phyloP scores from a whole-genome alignment of 2,329 filamentous ascomycete species.

The Madurella fahalii region DNA sequence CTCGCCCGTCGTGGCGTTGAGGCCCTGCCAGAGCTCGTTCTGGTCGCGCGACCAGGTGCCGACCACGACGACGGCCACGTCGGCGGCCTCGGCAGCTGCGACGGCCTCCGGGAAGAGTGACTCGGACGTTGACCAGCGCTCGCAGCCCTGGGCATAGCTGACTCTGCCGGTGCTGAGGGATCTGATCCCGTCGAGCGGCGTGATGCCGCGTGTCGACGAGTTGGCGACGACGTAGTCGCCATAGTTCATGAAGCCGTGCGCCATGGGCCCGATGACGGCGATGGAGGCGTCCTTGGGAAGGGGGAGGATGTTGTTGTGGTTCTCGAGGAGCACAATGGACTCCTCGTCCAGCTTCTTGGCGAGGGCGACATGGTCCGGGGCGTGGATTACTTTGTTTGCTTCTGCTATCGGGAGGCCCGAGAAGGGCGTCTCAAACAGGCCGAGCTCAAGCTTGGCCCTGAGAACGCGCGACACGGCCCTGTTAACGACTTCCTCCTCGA shows the following conservation, averaged over 20 bases:
- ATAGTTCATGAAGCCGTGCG: constrained; percentile 67
- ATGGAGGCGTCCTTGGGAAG: constrained; percentile 62
- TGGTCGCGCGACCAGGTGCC: constrained; percentile 75
- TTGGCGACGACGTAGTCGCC: constrained; percentile 69
- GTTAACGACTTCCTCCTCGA: constrained; percentile 58
- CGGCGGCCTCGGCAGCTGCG: constrained; percentile 60
- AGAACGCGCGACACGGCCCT: constrained; percentile 62
- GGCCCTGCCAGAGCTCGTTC: constrained; percentile 62
- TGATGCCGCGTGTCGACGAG: constrained; percentile 61
- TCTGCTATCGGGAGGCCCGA: constrained; percentile 52
- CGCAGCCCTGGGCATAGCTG: constrained; percentile 65
- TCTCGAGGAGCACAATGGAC: constrained; percentile 58
- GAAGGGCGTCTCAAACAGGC: constrained; percentile 68
- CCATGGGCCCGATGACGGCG: constrained; percentile 73
- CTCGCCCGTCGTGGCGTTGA: constrained; percentile 73
- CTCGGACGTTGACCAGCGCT: constrained; percentile 67
- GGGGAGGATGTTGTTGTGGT: constrained; percentile 50
- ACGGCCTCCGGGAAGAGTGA: constrained; percentile 65
- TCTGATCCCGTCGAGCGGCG: constrained; percentile 65
- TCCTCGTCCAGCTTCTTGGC: constrained; percentile 62
- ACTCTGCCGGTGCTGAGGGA: constrained; percentile 56
- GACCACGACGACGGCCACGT: constrained; percentile 69
- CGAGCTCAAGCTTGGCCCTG: constrained; percentile 63
- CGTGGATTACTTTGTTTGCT: constrained; percentile 58
- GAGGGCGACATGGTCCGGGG: constrained; percentile 51